These are phyloP conservation scores for Arthrobotrys iridis DNA, from an alignment of 2,329 filamentous ascomycete genomes.

Conservation along the genomic window DNA sequence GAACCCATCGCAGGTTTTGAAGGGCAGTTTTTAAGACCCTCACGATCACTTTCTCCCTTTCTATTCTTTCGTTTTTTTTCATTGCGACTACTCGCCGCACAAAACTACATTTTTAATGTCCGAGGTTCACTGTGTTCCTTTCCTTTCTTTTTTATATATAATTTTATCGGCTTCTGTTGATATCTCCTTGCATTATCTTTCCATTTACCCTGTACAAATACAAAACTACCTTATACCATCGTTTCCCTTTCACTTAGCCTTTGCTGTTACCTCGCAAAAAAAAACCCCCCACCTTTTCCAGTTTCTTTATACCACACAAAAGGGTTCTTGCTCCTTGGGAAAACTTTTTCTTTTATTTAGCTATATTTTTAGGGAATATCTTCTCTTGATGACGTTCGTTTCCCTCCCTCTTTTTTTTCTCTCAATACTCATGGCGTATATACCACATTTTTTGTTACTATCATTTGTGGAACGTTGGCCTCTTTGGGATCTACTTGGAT, in stretches of 20 bases:
- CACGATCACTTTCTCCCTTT: constrained; percentile 42
- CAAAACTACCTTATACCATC: constrained; percentile 50
- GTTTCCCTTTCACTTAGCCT: constrained; percentile 21
- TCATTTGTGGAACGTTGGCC: constrained; percentile 7
- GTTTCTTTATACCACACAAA: constrained; percentile 53
- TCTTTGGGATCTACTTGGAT: constrained; percentile 26
- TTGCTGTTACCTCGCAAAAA: too few species aligned
- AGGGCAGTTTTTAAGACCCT: constrained; percentile 22
- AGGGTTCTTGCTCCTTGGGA: constrained; percentile 28
- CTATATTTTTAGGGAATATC: constrained; percentile 12
- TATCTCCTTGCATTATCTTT: neutral
- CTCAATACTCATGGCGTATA: constrained; percentile 26
- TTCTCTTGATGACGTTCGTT: constrained; percentile 39
- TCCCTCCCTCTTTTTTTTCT: constrained; percentile 19
- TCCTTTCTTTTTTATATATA: constrained; percentile 32
- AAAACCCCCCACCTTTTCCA: constrained; percentile 51
- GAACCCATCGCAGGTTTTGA: constrained; percentile 2
- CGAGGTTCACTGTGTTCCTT: constrained; percentile 5
- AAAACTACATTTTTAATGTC: constrained; percentile 26
- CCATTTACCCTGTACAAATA: constrained; percentile 52
- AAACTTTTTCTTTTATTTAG: constrained; percentile 48
- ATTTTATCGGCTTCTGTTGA: constrained; percentile 11
- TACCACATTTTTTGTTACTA: constrained; percentile 12
- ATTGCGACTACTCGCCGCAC: neutral
- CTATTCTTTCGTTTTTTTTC: constrained; percentile 15